phyloP scores from a whole-genome alignment of 1,284 basidiomycete species.

The Papiliotrema terrestris region DNA sequence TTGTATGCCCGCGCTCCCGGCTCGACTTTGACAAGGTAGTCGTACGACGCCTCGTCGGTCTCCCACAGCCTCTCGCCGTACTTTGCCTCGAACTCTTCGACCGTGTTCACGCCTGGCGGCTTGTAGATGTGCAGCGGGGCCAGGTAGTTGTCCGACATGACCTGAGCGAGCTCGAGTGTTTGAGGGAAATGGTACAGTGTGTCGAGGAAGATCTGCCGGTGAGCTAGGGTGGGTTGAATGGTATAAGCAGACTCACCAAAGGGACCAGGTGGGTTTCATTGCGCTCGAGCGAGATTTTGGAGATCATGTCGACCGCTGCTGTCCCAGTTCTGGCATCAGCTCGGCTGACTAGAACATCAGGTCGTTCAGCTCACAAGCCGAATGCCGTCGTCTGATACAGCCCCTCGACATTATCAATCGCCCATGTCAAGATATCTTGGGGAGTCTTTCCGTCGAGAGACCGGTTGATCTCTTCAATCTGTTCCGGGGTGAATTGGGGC shows the following conservation, averaged over 20 bases:
- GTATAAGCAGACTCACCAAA: constrained; percentile 28
- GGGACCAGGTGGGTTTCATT: constrained; percentile 51
- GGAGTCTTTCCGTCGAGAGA: constrained; percentile 68
- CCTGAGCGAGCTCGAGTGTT: constrained; percentile 81
- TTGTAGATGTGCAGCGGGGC: constrained; percentile 73
- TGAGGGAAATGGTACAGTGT: constrained; percentile 95
- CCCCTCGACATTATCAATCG: constrained; percentile 62
- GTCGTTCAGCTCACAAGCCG: constrained; percentile 57
- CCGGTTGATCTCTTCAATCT: constrained; percentile 67
- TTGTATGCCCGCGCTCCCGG: constrained; percentile 86
- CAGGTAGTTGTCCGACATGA: constrained; percentile 71
- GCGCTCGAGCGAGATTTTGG: constrained; percentile 58
- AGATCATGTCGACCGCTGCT: constrained; percentile 87
- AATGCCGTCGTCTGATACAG: constrained; percentile 91
- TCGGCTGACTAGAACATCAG: neutral
- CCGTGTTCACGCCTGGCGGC: constrained; percentile 67
- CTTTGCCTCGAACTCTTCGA: constrained; percentile 72
- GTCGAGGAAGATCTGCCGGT: constrained; percentile 76
- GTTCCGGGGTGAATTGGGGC: constrained; percentile 62
- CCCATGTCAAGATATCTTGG: constrained; percentile 80
- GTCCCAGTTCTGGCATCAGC: constrained; percentile 62
- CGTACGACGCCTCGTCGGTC: constrained; percentile 81
- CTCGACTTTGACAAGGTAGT: constrained; percentile 94
- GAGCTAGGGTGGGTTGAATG: neutral
- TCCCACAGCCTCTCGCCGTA: constrained; percentile 87